Percentiles rank a stretch among this genome's conserved stretches.
These are phyloP conservation scores for Exophiala phaeomuriformis DNA, from an alignment of 2,329 filamentous ascomycete species.

Conservation along the genomic window DNA sequence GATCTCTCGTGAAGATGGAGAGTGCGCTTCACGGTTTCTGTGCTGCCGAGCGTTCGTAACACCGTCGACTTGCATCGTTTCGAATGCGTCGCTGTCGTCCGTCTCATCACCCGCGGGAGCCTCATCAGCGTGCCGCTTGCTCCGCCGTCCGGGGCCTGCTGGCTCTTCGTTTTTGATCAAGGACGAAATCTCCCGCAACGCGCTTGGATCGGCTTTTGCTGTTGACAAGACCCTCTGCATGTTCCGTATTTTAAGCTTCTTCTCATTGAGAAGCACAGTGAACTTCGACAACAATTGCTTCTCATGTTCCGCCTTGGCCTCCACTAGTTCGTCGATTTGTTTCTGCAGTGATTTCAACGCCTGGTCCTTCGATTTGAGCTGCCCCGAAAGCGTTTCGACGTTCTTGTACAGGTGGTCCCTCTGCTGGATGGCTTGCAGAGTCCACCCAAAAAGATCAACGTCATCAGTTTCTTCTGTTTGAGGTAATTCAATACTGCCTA, in stretches of 20 bases:
- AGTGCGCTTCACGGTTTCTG: conserved; percentile 1
- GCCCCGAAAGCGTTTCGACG: conserved; percentile 37
- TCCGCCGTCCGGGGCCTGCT: conserved; percentile 15
- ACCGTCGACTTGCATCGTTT: conserved; percentile 16
- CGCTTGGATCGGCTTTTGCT: conserved; percentile 39
- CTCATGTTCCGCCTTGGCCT: conserved; percentile 51
- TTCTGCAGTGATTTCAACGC: conserved; percentile 44
- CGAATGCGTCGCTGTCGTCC: conserved; percentile 24
- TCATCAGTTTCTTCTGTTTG: conserved; percentile 48
- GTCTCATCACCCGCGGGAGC: conserved; percentile 5
- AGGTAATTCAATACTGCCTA: conserved; percentile 48
- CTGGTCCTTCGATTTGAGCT: conserved; percentile 42
- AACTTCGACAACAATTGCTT: conserved; percentile 52
- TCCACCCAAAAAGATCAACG: conserved; percentile 53
- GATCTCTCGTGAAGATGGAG: conserved; percentile 4
- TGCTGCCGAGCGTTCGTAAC: background rate
- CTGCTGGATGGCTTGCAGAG: conserved; percentile 41
- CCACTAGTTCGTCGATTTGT: conserved; percentile 52
- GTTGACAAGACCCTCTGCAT: conserved; percentile 51
- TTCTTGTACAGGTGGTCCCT: conserved; percentile 39
- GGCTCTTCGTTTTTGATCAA: conserved; percentile 28
- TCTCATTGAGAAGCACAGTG: conserved; percentile 52
- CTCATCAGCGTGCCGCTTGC: conserved; percentile 20
- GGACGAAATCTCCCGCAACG: conserved; percentile 30
- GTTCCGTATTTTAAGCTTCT: conserved; percentile 59